A percentile compares a stretch with the other conserved stretches of the same genome.
phyloP scores from a whole-genome alignment of 805 yeast genomes.

The Cyberlindnera mississippiensis region DNA sequence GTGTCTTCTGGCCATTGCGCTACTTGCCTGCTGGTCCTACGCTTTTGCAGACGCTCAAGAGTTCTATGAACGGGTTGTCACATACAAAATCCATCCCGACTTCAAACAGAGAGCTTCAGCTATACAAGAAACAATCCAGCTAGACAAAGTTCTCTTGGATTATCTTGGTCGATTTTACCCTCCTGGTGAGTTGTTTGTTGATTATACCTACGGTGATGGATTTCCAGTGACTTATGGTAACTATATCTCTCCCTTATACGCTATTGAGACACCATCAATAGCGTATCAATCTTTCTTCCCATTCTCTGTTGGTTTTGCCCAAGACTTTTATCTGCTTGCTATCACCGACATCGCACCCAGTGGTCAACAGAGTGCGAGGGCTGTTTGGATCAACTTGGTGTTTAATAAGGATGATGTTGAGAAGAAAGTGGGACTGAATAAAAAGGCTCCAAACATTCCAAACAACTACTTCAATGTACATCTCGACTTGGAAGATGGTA shows the following conservation, averaged over 20 bases:
- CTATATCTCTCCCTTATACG: conserved; percentile 18
- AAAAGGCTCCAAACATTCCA: not conserved
- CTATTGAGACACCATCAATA: conserved; percentile 15
- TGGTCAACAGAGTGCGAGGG: conserved; percentile 9
- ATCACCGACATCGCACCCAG: conserved; percentile 18
- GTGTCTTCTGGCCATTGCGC: too few species aligned
- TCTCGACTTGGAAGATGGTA: conserved; percentile 9
- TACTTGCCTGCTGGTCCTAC: not conserved
- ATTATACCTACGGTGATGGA: conserved; percentile 10
- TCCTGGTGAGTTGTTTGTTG: conserved; percentile 15
- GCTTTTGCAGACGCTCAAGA: not conserved
- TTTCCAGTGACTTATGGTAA: conserved; percentile 17
- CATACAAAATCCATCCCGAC: conserved; percentile 9
- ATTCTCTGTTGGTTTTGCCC: conserved; percentile 2
- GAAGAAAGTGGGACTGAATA: not conserved
- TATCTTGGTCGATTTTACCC: conserved; percentile 19
- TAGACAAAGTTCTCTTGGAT: conserved; percentile 5
- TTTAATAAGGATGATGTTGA: conserved; percentile 8
- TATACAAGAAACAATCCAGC: conserved; percentile 2
- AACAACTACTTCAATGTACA: conserved; percentile 7
- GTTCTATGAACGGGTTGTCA: conserved; percentile 7
- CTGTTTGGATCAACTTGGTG: conserved; percentile 21
- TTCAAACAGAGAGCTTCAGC: conserved; percentile 3
- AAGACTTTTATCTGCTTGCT: conserved; percentile 12
- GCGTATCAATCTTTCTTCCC: conserved; percentile 17